Evolutionary conservation across 768 basidiomycete genomes (phyloP).

Genomic region (Podaxis sp.): DNA sequence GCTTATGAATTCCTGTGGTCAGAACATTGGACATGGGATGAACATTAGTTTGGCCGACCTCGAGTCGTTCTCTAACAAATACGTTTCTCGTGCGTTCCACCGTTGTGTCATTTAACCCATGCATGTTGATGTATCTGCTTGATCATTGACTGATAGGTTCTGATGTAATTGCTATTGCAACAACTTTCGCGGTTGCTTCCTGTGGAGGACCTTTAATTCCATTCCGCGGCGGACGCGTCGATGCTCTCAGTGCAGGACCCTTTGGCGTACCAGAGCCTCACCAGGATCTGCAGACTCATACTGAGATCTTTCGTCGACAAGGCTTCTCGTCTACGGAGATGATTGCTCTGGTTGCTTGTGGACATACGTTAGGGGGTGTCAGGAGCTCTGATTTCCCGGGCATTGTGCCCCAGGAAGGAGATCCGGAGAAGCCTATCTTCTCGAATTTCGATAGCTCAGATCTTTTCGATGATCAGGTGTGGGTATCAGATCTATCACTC

Average conservation of each 20-base stretch:
- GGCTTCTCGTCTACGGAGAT: slow-evolving; percentile 44
- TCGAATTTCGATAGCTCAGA: slow-evolving; percentile 33
- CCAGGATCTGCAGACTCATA: slow-evolving; percentile 35
- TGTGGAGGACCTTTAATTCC: slow-evolving; percentile 48
- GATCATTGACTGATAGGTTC: slow-evolving; percentile 27
- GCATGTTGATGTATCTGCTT: background rate
- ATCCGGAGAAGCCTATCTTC: slow-evolving; percentile 24
- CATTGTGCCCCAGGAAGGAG: slow-evolving; percentile 29
- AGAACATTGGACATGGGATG: slow-evolving; percentile 45
- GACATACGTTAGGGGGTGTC: slow-evolving; percentile 45
- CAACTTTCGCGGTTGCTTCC: slow-evolving; percentile 34
- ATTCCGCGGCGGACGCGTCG: slow-evolving; percentile 41
- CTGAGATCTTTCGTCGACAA: slow-evolving; percentile 33
- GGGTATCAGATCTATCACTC: slow-evolving; percentile 16
- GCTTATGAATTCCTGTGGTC: background rate
- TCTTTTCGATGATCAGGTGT: slow-evolving; percentile 39
- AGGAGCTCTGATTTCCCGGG: slow-evolving; percentile 40
- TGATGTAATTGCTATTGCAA: slow-evolving; percentile 42
- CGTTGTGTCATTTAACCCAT: background rate
- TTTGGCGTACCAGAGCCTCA: slow-evolving; percentile 41
- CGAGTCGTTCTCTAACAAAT: slow-evolving; percentile 35
- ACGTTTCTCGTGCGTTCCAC: slow-evolving; percentile 35
- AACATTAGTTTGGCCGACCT: slow-evolving; percentile 36
- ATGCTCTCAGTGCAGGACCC: slow-evolving; percentile 37
- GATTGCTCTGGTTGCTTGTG: slow-evolving; percentile 46